Base-by-base conservation (phyloP, 345 rosid genomes). In the Heritiera littoralis region DNA sequence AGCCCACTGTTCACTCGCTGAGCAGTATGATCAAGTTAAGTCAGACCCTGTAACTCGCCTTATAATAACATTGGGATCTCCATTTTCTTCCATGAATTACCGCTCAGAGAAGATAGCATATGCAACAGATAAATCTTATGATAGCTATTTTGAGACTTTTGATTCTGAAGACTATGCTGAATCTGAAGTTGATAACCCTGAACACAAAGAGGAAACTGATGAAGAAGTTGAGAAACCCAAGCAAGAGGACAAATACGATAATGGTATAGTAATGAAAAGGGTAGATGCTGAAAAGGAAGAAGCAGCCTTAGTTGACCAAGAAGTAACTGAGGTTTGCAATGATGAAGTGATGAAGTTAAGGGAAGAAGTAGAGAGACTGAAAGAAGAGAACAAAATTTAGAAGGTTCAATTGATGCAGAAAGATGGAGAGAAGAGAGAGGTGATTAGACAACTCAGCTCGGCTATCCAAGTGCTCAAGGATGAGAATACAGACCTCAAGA, bases 391-490 rank as follows among this genome's bases (percentile, higher is more conserved):
- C 79, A 51, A 10, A 63, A 65, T 75, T 23, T 84, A 85, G 79
- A 79, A 79, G 81, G 88, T 82, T 46, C 83, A 80, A 40, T 82
- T 90, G 66, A 54, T 85, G 79, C 84, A 88, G 83, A 89, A 93
- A 81, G 95, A 90, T 81, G 95, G 88, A 77, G 94, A 91, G 85
- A 94, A 92, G 86, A 86, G 89, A 74, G 95, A 90, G 64, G 98
- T 85, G 20, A 92, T 91, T 51, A 84, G 95, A 59, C 97, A 92
- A 84, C 92, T 95, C 11, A 81, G 93, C 76, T 56, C 56, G 9
- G 81, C 93, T 0, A 55, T 89, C 9, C 89, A 86, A 51, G 7
- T 81, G 48, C 88, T 91, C 63, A 89, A 86, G 85, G 88, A 88
- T 38, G 93, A 95, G 55, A 93, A 91, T 75, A 15, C 30, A 72